These are phyloP conservation scores for Zygosaccharomyces lentus DNA, from an alignment of 805 yeast genomes.

Conservation along the genomic window DNA sequence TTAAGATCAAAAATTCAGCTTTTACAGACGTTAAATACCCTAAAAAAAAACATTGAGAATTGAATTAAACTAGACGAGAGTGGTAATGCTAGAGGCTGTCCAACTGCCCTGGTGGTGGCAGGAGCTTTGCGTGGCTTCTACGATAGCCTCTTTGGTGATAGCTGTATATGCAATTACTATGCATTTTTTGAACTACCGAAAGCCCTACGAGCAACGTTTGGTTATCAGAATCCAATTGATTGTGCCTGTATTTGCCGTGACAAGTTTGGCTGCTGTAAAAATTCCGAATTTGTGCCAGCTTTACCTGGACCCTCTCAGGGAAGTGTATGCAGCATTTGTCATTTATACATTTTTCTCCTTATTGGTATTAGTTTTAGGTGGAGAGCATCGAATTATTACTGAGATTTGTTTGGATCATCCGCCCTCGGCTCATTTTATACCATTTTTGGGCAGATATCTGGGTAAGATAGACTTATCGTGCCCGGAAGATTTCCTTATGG, in stretches of 20 bases:
- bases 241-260: conserved; percentile 73
- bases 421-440: conserved; percentile 63
- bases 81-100: conserved; percentile 10
- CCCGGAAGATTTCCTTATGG: conserved; percentile 67
- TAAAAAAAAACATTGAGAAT: neutral
- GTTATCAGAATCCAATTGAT: conserved; percentile 77
- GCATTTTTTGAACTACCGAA: conserved; percentile 72
- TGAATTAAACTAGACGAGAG: neutral
- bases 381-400: conserved; percentile 76
- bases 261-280: conserved; percentile 58
- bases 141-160: conserved; percentile 36
- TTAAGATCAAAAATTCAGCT: neutral
- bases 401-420: conserved; percentile 63
- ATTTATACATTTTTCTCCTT: conserved; percentile 88
- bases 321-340: conserved; percentile 93
- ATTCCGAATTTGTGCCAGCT: conserved; percentile 42
- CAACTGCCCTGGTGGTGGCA: conserved; percentile 27
- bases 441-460: conserved; percentile 44
- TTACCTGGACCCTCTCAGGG: conserved; percentile 69
- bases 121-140: conserved; percentile 21
- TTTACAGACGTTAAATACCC: neutral
- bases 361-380: conserved; percentile 80
- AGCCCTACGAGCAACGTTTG: conserved; percentile 82
- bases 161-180: conserved; percentile 44
- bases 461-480: conserved; percentile 76